Base-by-base conservation (phyloP, 257 asterid species). In the Coffea eugenioides region DNA sequence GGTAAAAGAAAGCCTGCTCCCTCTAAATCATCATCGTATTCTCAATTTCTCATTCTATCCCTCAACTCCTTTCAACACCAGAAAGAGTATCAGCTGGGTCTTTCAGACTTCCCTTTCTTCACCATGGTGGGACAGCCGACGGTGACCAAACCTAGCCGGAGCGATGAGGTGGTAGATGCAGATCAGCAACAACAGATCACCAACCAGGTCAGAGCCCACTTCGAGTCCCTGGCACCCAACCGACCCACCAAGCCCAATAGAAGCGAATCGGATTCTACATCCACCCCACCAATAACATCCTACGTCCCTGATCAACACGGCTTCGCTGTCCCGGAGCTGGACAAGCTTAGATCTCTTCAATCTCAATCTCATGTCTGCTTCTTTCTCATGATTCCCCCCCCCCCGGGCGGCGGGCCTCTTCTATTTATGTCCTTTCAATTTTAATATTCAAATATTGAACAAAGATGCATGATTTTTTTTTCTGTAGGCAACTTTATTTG, bases 71-170 rank as follows among this genome's bases (percentile, higher is more conserved):
- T 39, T 39, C 43, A 39, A 4, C 43, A 39, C 43, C 4, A 39
- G 43, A 39, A 39, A 39, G 43, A 39, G 4, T 4, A 27, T 52
- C 64, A 27, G 18, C 79, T 75, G 27, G 20, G 23, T 7, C 62
- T 16, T 16, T 56, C 62, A 59, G 31, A 27, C n/a, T 48, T 10
- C 54, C 23, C 8, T 8, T 21, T 54, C 43, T 39, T 12, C 34
- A 75, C 69, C 84, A 82, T 83, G 87, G 85, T 20, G 79, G 79
- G 70, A 15, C 81, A 72, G 61, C 64, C 45, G 70, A 76, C 82
- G 69, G 82, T 75, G 87, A 61, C 67, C 46, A 86, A 88, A 81
- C 91, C 91, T 41, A 86, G 89, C 85, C 89, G 91, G 84, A 88
- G 91, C 85, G 91, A 88, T 79, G 89, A 86, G 80, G 82, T 86